A percentile compares a stretch with the other conserved stretches of the same genome.
Conservation (phyloP, 129 eudicot species). For the Heracleum sosnowskyi region DNA sequence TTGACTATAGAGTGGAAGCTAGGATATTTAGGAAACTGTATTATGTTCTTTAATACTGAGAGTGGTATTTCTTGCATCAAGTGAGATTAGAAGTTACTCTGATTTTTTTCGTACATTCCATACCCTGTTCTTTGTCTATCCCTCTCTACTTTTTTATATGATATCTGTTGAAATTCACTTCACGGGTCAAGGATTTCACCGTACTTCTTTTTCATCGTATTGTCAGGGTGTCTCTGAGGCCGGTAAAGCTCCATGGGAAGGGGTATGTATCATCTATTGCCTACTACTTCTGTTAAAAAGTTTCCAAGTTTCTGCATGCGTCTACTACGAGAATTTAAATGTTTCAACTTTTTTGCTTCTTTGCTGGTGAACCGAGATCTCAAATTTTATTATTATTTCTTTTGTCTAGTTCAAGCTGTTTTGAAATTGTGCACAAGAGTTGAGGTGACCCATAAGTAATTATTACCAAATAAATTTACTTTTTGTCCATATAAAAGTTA, state of each 20-base stretch:
- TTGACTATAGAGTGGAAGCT: not conserved
- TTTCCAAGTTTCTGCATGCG: not conserved
- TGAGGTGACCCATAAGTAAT: not conserved
- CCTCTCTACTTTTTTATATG: not conserved
- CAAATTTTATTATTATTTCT: not conserved
- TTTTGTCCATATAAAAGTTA: not conserved
- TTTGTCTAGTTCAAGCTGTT: not conserved
- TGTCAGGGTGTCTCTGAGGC: slow-evolving; percentile 14
- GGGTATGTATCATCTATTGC: slow-evolving; percentile 30
- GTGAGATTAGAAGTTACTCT: not conserved
- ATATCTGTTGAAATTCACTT: not conserved
- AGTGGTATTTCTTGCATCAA: not conserved
- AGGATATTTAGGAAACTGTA: not conserved
- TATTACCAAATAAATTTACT: not conserved
- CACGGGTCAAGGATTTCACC: not conserved
- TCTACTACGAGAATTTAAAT: not conserved
- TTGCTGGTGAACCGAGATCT: not conserved
- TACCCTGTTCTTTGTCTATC: not conserved
- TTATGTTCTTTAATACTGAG: not conserved
- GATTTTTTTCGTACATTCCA: not conserved
- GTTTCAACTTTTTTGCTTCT: not conserved
- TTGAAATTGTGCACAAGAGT: not conserved
- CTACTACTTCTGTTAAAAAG: not conserved
- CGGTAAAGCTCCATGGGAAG: slow-evolving; percentile 63
- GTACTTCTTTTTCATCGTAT: not conserved